Evolutionary conservation across 768 basidiomycete species (phyloP), one percentile per base, ranked within the genome.

Genomic region (Boletus tomentosulus): DNA sequence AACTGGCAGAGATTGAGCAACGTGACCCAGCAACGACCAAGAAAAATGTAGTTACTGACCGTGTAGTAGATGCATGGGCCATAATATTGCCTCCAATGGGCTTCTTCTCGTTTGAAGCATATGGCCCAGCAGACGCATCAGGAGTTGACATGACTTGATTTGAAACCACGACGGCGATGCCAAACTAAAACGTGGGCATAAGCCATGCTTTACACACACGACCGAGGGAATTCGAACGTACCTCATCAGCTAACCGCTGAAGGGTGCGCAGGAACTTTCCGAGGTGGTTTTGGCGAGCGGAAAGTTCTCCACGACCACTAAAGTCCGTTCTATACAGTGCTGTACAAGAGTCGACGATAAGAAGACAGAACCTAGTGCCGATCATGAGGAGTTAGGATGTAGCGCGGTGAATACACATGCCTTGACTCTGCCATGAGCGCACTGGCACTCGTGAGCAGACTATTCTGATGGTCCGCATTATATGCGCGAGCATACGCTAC

Each of bases 141-240:
- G 97, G 96, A 53, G 86, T 95, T n/a, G 97, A 98, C 83, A 99
- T 97, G 61, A 99, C 97, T 71, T 99, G 97, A 69, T 99, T 99
- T 4, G 92, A 91, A 39, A 98, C 86, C 11, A 99, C 94, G 24
- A 98, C 96, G 4, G 97, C 97, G 46, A 98, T 91, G 28, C 97
- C 97, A 65, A 92, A 99, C 96, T 98, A 57, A 25, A 38, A 46
- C 49, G 39, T 50, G 59, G 53, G 60, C 38, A 48, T 56, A 15
- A 51, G 46, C 22, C 30, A 47, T n/a, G 12, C 25, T 27, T 47
- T 27, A 16, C 34, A 24, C 35, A 66, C 46, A 41, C 33, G 42
- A 19, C 53, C 3, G 10, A 50, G 41, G 11, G 22, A 49, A 34
- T 34, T 13, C 13, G 33, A 34, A 66, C 79, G 48, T 64, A 96